Evolutionary conservation across 345 rosid species (phyloP), one percentile per base, ranked within the genome.

Genomic region (Citrus mangshanensis): DNA sequence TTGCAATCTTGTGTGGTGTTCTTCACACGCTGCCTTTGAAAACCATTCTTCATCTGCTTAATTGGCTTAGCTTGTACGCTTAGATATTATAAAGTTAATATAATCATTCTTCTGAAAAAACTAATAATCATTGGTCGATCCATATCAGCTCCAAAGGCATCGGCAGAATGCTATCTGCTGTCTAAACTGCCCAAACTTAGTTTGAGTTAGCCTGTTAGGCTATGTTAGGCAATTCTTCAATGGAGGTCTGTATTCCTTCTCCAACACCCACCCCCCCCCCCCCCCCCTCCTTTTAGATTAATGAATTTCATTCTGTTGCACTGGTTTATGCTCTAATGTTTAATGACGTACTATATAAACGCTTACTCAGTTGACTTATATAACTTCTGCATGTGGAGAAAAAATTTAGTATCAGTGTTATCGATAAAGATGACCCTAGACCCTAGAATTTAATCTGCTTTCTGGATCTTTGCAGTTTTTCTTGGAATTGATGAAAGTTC

Each of bases 401-500:
- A 55, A 78, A 21, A 25, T 42, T 6, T 75, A 30, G 40, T 18
- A 37, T 5, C n/a, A 27, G 69, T 61, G 6, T 14, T 35, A 54
- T 38, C 34, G 82, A 34, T 58, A 68, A 54, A 65, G 59, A 72
- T 83, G 35, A 28, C 42, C 64, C 79, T 59, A 30, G 35, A 28
- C 42, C 64, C 79, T 59, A 30, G 75, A 60, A 72, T 68, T 72
- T 51, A 18, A 51, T 69, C 63, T 79, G 65, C 77, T 80, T 73
- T 70, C 67, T 87, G 73, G 76, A 69, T 74, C 61, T 32, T 82
- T 73, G 78, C 94, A 93, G 98, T 95, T 95, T 84, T 95, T 95
- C 86, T 78, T 91, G 76, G 98, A 93, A 92, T 82, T 95, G 76
- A 91, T 93, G 95, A 86, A 89, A 90, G 93, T 95, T 68, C 95